Evolutionary conservation across 805 yeast species (phyloP).

Genomic region (Groenewaldozyma salmanticensis): DNA sequence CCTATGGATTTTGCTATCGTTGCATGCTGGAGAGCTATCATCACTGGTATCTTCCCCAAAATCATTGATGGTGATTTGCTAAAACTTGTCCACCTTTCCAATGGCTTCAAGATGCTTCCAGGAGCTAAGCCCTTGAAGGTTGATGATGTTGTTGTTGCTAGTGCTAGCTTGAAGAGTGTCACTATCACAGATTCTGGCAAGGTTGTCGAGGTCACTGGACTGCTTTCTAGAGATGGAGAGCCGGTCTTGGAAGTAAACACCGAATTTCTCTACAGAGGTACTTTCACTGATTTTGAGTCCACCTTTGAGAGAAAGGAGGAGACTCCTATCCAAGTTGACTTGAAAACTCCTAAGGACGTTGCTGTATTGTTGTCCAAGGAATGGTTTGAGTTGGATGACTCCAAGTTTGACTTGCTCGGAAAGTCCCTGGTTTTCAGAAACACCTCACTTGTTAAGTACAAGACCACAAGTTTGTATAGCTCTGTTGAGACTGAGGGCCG

Average conservation of each 20-base stretch:
- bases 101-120: slow-evolving; percentile 86
- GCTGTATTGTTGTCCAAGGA: slow-evolving; percentile 92
- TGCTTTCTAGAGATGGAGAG: slow-evolving; percentile 60
- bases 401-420: slow-evolving; percentile 52
- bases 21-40: slow-evolving; percentile 96
- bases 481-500: slow-evolving; percentile 79
- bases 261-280: slow-evolving; percentile 93
- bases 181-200: slow-evolving; percentile 89
- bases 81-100: slow-evolving; percentile 88
- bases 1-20: slow-evolving; percentile 99
- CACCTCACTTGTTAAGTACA: slow-evolving; percentile 73
- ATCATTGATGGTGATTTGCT: slow-evolving; percentile 93
- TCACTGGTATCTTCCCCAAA: slow-evolving; percentile 95
- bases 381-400: slow-evolving; percentile 83
- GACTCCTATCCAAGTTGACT: slow-evolving; percentile 71
- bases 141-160: slow-evolving; percentile 76
- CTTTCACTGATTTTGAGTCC: slow-evolving; percentile 76
- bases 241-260: slow-evolving; percentile 93
- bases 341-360: slow-evolving; percentile 74
- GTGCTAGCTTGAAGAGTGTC: slow-evolving; percentile 81
- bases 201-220: slow-evolving; percentile 90
- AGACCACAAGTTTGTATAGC: slow-evolving; percentile 63
- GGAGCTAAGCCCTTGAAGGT: slow-evolving; percentile 83
- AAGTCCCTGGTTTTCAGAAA: slow-evolving; percentile 83
- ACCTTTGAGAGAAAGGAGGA: slow-evolving; percentile 85